Base-by-base conservation (phyloP, 2,329 filamentous ascomycete species). In the Cercospora nicotianae region DNA sequence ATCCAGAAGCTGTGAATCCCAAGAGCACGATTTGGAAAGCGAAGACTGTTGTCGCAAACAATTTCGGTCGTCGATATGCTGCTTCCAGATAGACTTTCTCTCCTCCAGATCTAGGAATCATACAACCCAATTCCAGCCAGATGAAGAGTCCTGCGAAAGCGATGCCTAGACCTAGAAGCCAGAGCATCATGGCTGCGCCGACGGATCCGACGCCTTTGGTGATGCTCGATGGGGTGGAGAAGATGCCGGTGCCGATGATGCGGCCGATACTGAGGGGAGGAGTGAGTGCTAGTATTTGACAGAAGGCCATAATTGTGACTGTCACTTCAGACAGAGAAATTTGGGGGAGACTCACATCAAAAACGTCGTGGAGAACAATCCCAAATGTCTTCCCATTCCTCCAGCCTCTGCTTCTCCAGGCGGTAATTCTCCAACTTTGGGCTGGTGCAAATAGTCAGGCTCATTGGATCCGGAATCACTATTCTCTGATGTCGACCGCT, bases 81-180 rank as follows among this genome's bases (percentile, higher is more conserved):
- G 91, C 89, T 72, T 91, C 89, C 0, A 91, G 82, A 70, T 90
- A 91, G 0, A 89, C 89, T 0, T 89, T 88, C 71, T 91, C 87
- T 0, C 85, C 84, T 0, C 89, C 89, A 2, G 85, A 75, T 85
- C 90, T 1, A 88, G 88, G 69, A 90, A 91, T 69, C 88, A 90
- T 1, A 86, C 83, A 0, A 87, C 84, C 18, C 86, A 85, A n/a
- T 72, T 91, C 89, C 6, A 90, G 83, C 65, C 90, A 90, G 0
- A 89, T 84, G 0, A 82, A 79, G 3, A 90, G 81, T 1, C 84
- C 84, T 3, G 85, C 81, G 0, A 82, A 76, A 0, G 87, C 84
- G 64, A 89, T 86, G 30, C 89, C 58, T 64, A 86, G 86, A 2
- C 89, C 89, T 10, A 90, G 81, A 0, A 85, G 76, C 89, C 89